phyloP scores from a whole-genome alignment of 1,284 basidiomycete genomes.

The Kalmanozyma brasiliensis region DNA sequence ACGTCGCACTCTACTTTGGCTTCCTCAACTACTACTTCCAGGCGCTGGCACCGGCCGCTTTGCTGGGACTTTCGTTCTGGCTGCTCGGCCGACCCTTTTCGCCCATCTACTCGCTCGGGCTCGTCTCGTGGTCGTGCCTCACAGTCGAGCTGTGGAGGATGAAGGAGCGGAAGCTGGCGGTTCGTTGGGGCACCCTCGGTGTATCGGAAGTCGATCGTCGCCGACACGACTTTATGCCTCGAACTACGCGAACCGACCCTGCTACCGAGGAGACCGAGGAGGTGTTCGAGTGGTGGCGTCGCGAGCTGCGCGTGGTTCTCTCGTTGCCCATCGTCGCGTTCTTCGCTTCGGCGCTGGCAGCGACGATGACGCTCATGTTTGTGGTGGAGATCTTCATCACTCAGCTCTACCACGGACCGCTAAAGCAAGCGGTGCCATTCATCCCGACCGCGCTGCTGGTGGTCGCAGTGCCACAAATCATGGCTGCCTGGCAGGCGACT shows the following conservation, averaged over 20 bases:
- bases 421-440: slow-evolving; percentile 78
- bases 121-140: slow-evolving; percentile 60
- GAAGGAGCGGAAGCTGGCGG: slow-evolving; percentile 62
- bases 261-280: slow-evolving; percentile 63
- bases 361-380: slow-evolving; percentile 68
- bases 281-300: slow-evolving; percentile 67
- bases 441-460: slow-evolving; percentile 86
- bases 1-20: slow-evolving; percentile 66
- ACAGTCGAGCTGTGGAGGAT: slow-evolving; percentile 65
- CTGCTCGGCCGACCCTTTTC: slow-evolving; percentile 45
- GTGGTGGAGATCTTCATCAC: slow-evolving; percentile 66
- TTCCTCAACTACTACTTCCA: slow-evolving; percentile 65
- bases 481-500: slow-evolving; percentile 79
- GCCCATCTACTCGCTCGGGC: slow-evolving; percentile 54
- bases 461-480: slow-evolving; percentile 82
- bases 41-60: slow-evolving; percentile 54
- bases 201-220: slow-evolving; percentile 47
- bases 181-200: slow-evolving; percentile 65
- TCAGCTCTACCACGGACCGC: slow-evolving; percentile 78
- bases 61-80: slow-evolving; percentile 59
- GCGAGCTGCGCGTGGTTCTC: slow-evolving; percentile 76
- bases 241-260: slow-evolving; percentile 41
- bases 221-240: slow-evolving; percentile 56
- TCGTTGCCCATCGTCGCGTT: slow-evolving; percentile 81
- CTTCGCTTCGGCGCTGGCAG: slow-evolving; percentile 79